Base-by-base conservation (phyloP, 805 yeast genomes). In the Cyberlindnera amylophila region DNA sequence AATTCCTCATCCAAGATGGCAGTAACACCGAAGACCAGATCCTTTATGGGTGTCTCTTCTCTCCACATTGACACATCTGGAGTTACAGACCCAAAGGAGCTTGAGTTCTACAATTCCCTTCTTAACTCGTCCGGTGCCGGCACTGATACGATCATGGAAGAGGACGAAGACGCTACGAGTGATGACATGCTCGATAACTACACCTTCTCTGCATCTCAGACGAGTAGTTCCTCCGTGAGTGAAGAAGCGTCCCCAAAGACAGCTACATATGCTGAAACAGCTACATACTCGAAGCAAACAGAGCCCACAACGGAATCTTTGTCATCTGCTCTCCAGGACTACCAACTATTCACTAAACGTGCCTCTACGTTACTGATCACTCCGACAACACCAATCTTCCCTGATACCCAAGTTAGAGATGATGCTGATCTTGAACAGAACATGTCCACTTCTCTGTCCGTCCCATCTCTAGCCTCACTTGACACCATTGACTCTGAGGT, bases 321-420 rank as follows among this genome's bases (percentile, higher is more conserved):
- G 15, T 23, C 49, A 5, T 43, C 52, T 7, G 53, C 51, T 1
- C 35, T 56, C 15, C 55, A 46, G 32, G 59, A 54, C 32, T 56
- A 56, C 32, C 47, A 50, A 37, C 37, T 54, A 5, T 53, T 50
- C 31, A 54, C 52, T 2, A 35, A 39, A 17, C 44, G 42, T 13
- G 16, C 34, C 14, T 23, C 34, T 11, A 15, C 41, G 2, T 15
- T 44, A 6, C n/a, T 44, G 2, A 7, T 35, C 5, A 32, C 38
- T 6, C 41, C 44, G 17, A 31, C 40, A 11, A 32, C 41, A 1
- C 47, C 44, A 10, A 10, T 17, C 11, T 33, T 36, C 32, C 30
- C 30, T 8, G 13, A 11, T 8, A 27, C 30, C 24, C 24, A 21
- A 9, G 9, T 21, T 6, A 21, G 9, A 9, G 24, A 21, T 21